Evolutionary conservation across 306 rosid genomes (phyloP).

Genomic region (Quercus parvula): DNA sequence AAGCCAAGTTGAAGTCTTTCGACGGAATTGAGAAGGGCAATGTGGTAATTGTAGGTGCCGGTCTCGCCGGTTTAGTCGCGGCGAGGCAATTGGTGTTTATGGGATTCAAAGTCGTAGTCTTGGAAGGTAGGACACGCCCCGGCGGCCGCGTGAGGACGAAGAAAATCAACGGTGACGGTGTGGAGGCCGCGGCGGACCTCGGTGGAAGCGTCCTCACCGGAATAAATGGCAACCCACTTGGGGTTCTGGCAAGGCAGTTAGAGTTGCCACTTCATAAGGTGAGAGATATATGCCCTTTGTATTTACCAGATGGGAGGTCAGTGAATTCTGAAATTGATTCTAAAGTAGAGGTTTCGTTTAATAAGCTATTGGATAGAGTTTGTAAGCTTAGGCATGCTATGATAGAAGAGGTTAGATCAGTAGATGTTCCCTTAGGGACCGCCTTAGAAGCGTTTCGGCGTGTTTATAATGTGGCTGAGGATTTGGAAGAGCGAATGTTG

Average conservation of each 20-base stretch:
- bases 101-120: constrained; percentile 74
- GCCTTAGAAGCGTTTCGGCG: constrained; percentile 79
- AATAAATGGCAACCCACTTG: constrained; percentile 82
- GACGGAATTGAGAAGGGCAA: constrained; percentile 55
- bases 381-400: constrained; percentile 84
- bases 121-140: constrained; percentile 81
- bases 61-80: constrained; percentile 80
- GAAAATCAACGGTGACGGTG: constrained; percentile 55
- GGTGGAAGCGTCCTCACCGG: constrained; percentile 97
- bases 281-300: constrained; percentile 81
- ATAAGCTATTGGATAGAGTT: constrained; percentile 79
- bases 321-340: constrained; percentile 76
- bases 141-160: constrained; percentile 89
- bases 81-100: constrained; percentile 81
- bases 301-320: constrained; percentile 75
- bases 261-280: constrained; percentile 88
- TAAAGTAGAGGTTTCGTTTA: constrained; percentile 68
- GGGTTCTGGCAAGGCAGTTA: constrained; percentile 87
- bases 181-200: constrained; percentile 80
- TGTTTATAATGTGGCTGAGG: constrained; percentile 65
- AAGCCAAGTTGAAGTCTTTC: constrained; percentile 49
- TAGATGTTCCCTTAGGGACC: constrained; percentile 73
- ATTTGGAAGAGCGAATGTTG: constrained; percentile 71
- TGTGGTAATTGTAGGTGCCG: constrained; percentile 79
- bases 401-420: constrained; percentile 81